phyloP scores from a whole-genome alignment of 495 filamentous ascomycete species.

The Polyplosphaeria fusca region DNA sequence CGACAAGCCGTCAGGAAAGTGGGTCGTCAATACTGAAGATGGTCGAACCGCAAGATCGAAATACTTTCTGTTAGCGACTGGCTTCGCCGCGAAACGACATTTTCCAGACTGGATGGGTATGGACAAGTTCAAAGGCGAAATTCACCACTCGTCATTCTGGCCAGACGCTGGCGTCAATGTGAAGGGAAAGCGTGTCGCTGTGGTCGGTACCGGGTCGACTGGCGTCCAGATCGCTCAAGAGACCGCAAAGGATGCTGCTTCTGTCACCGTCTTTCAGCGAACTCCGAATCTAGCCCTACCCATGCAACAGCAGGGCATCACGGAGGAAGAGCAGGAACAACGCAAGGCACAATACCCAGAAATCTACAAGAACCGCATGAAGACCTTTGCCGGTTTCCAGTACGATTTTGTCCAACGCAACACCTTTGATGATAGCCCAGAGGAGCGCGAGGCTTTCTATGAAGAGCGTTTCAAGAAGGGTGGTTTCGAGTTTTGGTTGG shows the following conservation, averaged over 20 bases:
- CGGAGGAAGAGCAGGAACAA: slow-evolving; percentile 46
- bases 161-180: slow-evolving; percentile 49
- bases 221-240: slow-evolving; percentile 53
- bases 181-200: slow-evolving; percentile 52
- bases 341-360: slow-evolving; percentile 46
- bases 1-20: slow-evolving; percentile 39
- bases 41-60: slow-evolving; percentile 31
- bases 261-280: slow-evolving; percentile 52
- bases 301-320: slow-evolving; percentile 49
- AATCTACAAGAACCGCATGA: slow-evolving; percentile 47
- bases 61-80: slow-evolving; percentile 43
- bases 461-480: slow-evolving; percentile 49
- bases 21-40: slow-evolving; percentile 41
- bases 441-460: slow-evolving; percentile 49
- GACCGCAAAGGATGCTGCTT: slow-evolving; percentile 39
- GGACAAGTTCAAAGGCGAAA: slow-evolving; percentile 44
- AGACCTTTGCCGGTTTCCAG: slow-evolving; percentile 48
- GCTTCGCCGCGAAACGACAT: slow-evolving; percentile 43
- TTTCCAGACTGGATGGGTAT: slow-evolving; percentile 42
- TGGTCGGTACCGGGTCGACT: slow-evolving; percentile 57
- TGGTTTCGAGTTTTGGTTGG: slow-evolving; percentile 54
- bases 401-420: slow-evolving; percentile 44
- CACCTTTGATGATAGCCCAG: slow-evolving; percentile 48
- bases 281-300: slow-evolving; percentile 55
- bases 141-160: slow-evolving; percentile 55